phyloP scores from a whole-genome alignment of 192 early-diverging fungal genomes.

The Backusella mclennaniae region DNA sequence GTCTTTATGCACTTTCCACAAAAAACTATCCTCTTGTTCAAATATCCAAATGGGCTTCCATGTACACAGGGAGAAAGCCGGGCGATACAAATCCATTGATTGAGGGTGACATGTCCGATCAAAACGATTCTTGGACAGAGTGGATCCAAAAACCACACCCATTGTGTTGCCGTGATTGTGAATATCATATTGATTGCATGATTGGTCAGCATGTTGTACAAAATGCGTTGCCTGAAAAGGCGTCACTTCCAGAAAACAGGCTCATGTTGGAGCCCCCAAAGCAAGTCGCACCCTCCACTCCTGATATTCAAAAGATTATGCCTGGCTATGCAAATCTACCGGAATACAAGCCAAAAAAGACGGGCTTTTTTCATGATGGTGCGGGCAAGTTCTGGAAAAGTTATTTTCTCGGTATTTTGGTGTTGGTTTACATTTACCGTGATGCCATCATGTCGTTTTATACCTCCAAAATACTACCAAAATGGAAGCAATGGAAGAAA shows the following conservation, averaged over 20 bases:
- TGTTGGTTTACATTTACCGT: constrained; percentile 17
- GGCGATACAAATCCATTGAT: constrained; percentile 12
- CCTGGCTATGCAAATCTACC: neutral
- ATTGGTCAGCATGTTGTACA: constrained; percentile 43
- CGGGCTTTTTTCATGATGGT: constrained; percentile 28
- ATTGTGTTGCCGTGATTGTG: constrained; percentile 23
- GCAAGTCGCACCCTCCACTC: neutral
- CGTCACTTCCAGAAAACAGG: neutral
- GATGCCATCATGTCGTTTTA: neutral
- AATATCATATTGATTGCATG: constrained; percentile 41
- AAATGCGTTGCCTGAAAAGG: neutral
- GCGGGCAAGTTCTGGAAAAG: constrained; percentile 29
- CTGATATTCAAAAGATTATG: neutral
- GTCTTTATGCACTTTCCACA: constrained; percentile 65
- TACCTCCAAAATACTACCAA: constrained; percentile 5
- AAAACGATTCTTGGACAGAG: neutral
- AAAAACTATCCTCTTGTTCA: constrained; percentile 66
- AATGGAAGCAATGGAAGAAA: neutral
- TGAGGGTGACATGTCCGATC: constrained; percentile 14
- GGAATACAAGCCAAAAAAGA: neutral
- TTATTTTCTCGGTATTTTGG: constrained; percentile 14
- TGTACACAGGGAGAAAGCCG: constrained; percentile 22
- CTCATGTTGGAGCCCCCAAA: neutral
- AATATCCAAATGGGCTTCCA: constrained; percentile 37
- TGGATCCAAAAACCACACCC: constrained; percentile 10